phyloP scores from a whole-genome alignment of 2,329 filamentous ascomycete species.

The Aurifilum marmelostoma region DNA sequence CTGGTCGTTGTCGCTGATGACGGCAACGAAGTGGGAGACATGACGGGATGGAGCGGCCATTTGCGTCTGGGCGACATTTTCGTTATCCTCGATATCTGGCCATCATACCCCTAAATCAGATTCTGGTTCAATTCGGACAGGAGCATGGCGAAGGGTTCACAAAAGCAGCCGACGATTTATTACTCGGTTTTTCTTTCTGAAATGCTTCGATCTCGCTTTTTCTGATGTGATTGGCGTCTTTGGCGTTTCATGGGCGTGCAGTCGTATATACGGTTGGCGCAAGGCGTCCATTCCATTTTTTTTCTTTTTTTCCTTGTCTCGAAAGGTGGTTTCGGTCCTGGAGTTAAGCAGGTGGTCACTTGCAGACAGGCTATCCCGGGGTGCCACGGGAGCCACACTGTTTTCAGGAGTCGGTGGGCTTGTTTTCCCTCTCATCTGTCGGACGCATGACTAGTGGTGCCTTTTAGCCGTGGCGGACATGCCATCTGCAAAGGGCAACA shows the following conservation, averaged over 20 bases:
- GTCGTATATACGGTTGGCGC: constrained; percentile 23
- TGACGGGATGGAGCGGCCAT: constrained; percentile 15
- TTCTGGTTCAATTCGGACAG: constrained; percentile 20
- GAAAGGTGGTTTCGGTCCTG: constrained; percentile 18
- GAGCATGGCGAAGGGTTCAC: constrained; percentile 25
- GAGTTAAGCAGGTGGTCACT: constrained; percentile 24
- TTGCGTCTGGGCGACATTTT: constrained; percentile 17
- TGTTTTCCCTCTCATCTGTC: constrained; percentile 10
- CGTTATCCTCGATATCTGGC: constrained; percentile 21
- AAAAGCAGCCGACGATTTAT: constrained; percentile 23
- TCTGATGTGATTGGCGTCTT: constrained; percentile 16
- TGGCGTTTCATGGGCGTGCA: constrained; percentile 18
- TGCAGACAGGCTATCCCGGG: constrained; percentile 14
- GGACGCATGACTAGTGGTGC: constrained; percentile 3
- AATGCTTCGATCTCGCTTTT: constrained; percentile 13
- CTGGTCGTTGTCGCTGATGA: constrained; percentile 11
- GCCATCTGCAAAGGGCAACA: constrained; percentile 7
- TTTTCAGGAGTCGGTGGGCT: not conserved
- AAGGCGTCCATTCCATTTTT: constrained; percentile 19
- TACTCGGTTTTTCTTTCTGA: constrained; percentile 22
- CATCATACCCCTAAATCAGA: constrained; percentile 20
- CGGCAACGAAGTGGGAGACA: constrained; percentile 16
- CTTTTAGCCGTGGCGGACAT: not conserved
- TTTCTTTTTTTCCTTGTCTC: constrained; percentile 5
- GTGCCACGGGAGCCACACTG: constrained; percentile 8